phyloP scores from a whole-genome alignment of 345 rosid genomes.

The Gossypium raimondii region DNA sequence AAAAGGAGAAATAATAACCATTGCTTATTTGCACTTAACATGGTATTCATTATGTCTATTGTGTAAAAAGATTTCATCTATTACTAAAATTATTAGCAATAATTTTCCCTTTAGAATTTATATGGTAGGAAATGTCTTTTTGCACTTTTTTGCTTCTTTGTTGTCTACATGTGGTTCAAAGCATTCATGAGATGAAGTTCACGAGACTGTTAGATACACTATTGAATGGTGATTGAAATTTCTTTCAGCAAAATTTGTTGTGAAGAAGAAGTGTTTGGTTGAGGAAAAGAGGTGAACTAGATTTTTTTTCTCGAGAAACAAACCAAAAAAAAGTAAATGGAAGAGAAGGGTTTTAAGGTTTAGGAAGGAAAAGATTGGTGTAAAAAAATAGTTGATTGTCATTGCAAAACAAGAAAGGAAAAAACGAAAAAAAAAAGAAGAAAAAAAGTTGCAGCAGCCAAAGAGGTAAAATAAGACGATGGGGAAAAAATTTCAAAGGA shows the following conservation, averaged over 20 bases:
- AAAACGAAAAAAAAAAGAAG: too few species aligned
- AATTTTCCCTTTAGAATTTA: not conserved
- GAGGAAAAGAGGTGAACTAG: too few species aligned
- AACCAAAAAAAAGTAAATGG: too few species aligned
- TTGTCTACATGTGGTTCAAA: conserved; percentile 78
- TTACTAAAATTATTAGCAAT: not conserved
- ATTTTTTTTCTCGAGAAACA: too few species aligned
- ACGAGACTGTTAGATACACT: not conserved
- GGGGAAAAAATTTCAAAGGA: too few species aligned
- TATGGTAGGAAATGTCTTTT: conserved; percentile 32
- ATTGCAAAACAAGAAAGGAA: too few species aligned
- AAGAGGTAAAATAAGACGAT: too few species aligned
- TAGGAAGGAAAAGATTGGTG: too few species aligned
- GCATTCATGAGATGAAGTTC: conserved; percentile 52
- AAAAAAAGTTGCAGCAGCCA: too few species aligned
- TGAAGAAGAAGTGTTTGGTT: not conserved
- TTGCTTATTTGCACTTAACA: not conserved
- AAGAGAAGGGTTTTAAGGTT: too few species aligned
- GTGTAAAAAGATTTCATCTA: not conserved
- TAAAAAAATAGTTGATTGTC: too few species aligned
- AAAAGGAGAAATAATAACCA: not conserved
- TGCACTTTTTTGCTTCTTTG: conserved; percentile 57
- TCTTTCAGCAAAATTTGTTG: not conserved
- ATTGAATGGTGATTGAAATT: too few species aligned
- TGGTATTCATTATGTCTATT: not conserved